Conservation (phyloP, 2,329 filamentous ascomycete genomes). For the Fusarium coicis region DNA sequence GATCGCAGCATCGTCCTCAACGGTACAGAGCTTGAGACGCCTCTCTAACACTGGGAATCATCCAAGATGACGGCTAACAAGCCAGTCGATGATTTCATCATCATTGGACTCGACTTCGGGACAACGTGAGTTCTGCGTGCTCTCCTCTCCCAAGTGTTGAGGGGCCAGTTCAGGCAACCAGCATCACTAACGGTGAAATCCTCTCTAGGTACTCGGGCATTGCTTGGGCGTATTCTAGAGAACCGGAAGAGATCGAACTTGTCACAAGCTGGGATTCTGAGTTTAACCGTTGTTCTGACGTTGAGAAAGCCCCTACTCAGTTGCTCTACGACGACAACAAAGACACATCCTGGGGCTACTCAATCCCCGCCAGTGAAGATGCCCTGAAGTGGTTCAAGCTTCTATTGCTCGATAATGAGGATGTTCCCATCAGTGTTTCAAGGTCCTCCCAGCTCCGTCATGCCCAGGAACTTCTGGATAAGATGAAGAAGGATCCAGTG, state of each 20-base stretch:
- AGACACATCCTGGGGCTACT: conserved; percentile 48
- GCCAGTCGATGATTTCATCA: conserved; percentile 36
- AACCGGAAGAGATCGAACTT: conserved; percentile 43
- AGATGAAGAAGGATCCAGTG: conserved; percentile 32
- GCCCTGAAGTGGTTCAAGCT: conserved; percentile 57
- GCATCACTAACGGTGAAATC: neutral
- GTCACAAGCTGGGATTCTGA: conserved; percentile 47
- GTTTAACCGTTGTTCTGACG: conserved; percentile 39
- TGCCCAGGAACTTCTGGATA: neutral
- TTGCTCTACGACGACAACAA: conserved; percentile 28
- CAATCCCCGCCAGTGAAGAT: conserved; percentile 33
- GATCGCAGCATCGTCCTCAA: too few species aligned
- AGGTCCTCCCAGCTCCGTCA: conserved; percentile 7
- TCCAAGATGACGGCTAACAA: neutral
- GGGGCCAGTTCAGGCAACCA: too few species aligned
- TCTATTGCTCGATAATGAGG: conserved; percentile 47
- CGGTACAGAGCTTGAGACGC: too few species aligned
- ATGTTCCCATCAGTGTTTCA: conserved; percentile 32
- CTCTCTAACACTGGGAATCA: too few species aligned
- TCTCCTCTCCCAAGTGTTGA: too few species aligned
- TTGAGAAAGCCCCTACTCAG: conserved; percentile 47
- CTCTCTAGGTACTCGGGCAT: conserved; percentile 52
- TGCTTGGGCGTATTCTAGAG: conserved; percentile 50
- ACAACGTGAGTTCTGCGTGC: conserved; percentile 51
- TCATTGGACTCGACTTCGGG: conserved; percentile 59